phyloP scores from a whole-genome alignment of 441 rosid genomes.

The Syzygium malaccense region DNA sequence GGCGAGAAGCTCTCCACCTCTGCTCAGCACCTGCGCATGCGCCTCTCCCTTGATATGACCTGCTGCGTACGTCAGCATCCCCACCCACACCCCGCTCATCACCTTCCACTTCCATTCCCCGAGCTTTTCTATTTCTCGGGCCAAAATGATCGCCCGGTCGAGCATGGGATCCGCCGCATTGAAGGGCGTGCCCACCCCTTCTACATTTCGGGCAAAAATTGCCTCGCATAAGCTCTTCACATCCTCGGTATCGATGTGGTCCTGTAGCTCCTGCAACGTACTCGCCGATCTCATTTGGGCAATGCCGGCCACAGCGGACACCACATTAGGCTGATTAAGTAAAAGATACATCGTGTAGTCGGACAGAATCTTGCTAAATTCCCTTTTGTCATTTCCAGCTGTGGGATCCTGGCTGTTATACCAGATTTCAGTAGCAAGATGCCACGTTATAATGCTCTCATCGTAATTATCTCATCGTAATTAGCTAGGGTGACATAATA shows the following conservation, averaged over 20 bases:
- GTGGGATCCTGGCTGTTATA: not conserved
- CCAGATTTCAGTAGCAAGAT: not conserved
- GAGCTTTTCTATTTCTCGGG: accelerated
- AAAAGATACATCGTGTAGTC: not conserved
- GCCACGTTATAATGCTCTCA: accelerated
- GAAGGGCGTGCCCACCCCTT: no score
- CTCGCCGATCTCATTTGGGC: not conserved
- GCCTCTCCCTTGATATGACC: not conserved
- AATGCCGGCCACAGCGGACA: not conserved
- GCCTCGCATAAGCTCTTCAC: accelerated
- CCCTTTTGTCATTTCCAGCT: not conserved
- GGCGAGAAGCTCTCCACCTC: not conserved
- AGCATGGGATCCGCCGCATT: accelerated
- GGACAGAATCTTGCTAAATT: not conserved
- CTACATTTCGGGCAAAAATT: no score
- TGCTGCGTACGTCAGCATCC: not conserved
- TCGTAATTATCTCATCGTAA: not conserved
- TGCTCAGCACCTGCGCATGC: not conserved
- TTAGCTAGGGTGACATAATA: no score
- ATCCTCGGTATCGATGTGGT: accelerated
- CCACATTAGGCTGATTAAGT: not conserved
- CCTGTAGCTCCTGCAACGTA: accelerated
- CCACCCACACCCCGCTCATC: not conserved
- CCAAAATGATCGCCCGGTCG: accelerated
- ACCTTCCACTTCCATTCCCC: accelerated